Evolutionary conservation across 208 protist species (phyloP).

Genomic region (Leishmania guyanensis): DNA sequence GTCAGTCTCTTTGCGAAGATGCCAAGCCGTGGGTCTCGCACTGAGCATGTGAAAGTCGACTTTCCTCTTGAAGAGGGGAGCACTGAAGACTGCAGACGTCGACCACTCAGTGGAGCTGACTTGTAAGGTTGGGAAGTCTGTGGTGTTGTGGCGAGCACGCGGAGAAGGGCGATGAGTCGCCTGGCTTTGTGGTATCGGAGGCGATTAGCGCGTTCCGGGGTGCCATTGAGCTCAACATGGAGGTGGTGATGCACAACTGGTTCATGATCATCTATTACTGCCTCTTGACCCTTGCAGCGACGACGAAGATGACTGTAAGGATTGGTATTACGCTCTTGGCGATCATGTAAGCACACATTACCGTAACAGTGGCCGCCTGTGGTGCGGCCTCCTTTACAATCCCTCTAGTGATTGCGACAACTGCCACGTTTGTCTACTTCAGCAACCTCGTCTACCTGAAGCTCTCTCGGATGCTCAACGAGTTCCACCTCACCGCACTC

Average conservation of each 20-base stretch:
- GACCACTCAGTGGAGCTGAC: too few species aligned
- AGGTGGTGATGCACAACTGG: too few species aligned
- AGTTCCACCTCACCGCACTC: conserved; percentile 49
- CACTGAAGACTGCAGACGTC: too few species aligned
- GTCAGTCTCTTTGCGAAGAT: conserved; percentile 68
- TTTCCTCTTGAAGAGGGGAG: too few species aligned
- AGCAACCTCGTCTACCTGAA: conserved; percentile 48
- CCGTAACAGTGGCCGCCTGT: conserved; percentile 19
- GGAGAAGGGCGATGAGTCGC: too few species aligned
- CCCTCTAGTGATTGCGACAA: conserved; percentile 40
- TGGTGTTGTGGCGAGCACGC: too few species aligned
- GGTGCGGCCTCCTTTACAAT: conserved; percentile 32
- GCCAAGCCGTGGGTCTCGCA: conserved; percentile 39
- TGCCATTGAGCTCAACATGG: too few species aligned
- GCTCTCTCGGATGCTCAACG: conserved; percentile 54
- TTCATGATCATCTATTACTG: conserved; percentile 35
- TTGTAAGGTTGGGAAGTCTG: too few species aligned
- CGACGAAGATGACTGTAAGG: conserved; percentile 31
- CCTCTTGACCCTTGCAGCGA: conserved; percentile 32
- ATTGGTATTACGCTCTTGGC: conserved; percentile 34
- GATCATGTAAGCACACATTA: conserved; percentile 33
- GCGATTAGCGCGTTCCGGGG: too few species aligned
- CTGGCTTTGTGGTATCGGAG: too few species aligned
- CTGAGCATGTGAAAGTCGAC: conserved; percentile 24
- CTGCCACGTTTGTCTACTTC: conserved; percentile 37